Evolutionary conservation across 805 yeast genomes (phyloP).

Genomic region (Zygotorulaspora chibaensis): DNA sequence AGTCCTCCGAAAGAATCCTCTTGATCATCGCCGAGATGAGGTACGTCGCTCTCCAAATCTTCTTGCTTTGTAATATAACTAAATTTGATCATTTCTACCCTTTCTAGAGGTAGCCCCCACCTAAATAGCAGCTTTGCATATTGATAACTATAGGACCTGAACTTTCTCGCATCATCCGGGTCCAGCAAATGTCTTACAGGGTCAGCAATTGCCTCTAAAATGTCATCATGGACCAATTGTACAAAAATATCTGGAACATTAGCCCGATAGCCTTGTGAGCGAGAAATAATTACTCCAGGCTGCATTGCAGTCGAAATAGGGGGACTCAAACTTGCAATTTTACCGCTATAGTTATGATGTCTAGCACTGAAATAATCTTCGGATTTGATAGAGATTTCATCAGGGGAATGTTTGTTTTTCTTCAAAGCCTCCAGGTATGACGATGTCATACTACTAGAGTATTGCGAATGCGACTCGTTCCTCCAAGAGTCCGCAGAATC

Average conservation of each 20-base stretch:
- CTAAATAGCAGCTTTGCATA: constrained; percentile 72
- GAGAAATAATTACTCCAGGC: constrained; percentile 3
- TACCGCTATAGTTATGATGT: constrained; percentile 5
- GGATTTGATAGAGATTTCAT: constrained; percentile 22
- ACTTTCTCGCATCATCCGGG: constrained; percentile 26
- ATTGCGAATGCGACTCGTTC: constrained; percentile 18
- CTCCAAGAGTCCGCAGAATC: constrained; percentile 8
- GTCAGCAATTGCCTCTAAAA: constrained; percentile 20
- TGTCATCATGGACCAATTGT: constrained; percentile 28
- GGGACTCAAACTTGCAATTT: constrained; percentile 6
- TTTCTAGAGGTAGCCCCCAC: constrained; percentile 81
- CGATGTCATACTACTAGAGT: constrained; percentile 13
- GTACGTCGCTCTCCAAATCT: neutral
- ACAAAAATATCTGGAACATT: constrained; percentile 24
- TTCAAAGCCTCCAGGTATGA: constrained; percentile 5
- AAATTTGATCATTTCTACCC: constrained; percentile 69
- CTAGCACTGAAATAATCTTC: constrained; percentile 27
- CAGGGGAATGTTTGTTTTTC: constrained; percentile 9
- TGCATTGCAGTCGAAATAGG: constrained; percentile 7
- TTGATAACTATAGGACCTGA: constrained; percentile 49
- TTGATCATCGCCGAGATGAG: constrained; percentile 5
- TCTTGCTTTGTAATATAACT: constrained; percentile 32
- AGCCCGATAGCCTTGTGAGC: constrained; percentile 5
- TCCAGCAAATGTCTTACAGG: constrained; percentile 23
- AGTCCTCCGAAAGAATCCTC: constrained; percentile 17